Base-by-base conservation (phyloP, 805 yeast genomes). In the Citeromyces nyonsensis region DNA sequence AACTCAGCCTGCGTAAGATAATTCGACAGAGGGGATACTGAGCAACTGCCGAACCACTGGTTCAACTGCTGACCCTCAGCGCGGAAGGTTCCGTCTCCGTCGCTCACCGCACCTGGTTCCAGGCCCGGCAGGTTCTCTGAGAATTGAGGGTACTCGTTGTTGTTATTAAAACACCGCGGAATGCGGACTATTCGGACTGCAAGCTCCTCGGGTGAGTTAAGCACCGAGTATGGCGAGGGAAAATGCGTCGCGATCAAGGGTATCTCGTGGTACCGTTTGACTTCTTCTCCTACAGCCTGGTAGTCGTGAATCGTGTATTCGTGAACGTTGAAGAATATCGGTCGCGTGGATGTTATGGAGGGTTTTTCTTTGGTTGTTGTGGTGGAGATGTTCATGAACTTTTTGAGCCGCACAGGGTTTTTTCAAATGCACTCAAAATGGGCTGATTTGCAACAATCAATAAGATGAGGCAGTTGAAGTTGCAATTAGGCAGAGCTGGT, bases 241-340 rank as follows among this genome's bases (percentile, higher is more conserved):
- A 75, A 79, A 49, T 78, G 86, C 24, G 76, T 75, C 7, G 73
- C 49, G 13, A 69, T 66, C 8, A 73, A 41, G 2, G 65, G 50
- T 24, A 43, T 46, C 3, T 49, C 49, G 29, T 52, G 52, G 44
- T 43, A 25, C 46, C 54, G 28, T 27, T 51, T 50, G 10, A 33
- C 37, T 4, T 24, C 34, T 10, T 34, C 35, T 1, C 34, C 44
- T 2, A 49, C 15, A 10, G 38, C 41, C 6, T 42, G 35, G 47
- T 61, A 59, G 13, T 52, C 52, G 3, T 47, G 44, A 9, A 56
- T 53, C 4, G 65, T 41, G 43, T 57, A 73, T 45, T 78, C 86
- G 44, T 78, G 83, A 42, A 74, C 76, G 45, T 79, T 78, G 61
- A 73, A 78, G 45, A 71, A 75, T 8, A 56, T 35, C 0, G 61